phyloP scores from a whole-genome alignment of 202 grass and related monocot species.

The Carex sylvatica region DNA sequence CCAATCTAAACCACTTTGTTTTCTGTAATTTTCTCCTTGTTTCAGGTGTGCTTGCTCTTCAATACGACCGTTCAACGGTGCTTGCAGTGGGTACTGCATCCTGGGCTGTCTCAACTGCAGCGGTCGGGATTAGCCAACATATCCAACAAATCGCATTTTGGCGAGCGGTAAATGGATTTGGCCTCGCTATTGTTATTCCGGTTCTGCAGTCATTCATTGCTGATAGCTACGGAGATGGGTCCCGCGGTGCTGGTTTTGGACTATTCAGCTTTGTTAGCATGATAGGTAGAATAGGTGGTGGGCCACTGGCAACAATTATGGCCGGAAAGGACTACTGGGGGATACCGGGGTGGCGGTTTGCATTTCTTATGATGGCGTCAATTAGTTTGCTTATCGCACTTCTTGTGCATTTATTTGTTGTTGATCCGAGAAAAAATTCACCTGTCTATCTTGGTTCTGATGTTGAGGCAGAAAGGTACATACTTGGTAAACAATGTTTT shows the following conservation, averaged over 20 bases:
- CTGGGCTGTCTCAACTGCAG: constrained; percentile 83
- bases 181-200: constrained; percentile 93
- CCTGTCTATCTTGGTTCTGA: constrained; percentile 37
- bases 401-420: constrained; percentile 77
- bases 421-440: constrained; percentile 67
- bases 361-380: constrained; percentile 77
- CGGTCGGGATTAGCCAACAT: constrained; percentile 72
- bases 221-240: constrained; percentile 84
- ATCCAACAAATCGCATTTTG: constrained; percentile 79
- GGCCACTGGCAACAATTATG: constrained; percentile 84
- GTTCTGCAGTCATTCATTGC: constrained; percentile 92
- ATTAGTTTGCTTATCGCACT: constrained; percentile 75
- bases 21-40: constrained; percentile 5
- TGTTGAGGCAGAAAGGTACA: constrained; percentile 64
- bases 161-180: constrained; percentile 87
- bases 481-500: not conserved
- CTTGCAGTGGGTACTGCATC: constrained; percentile 77
- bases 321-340: constrained; percentile 71
- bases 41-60: constrained; percentile 60
- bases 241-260: constrained; percentile 77
- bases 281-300: constrained; percentile 81
- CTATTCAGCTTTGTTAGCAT: constrained; percentile 77
- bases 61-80: constrained; percentile 76
- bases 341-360: constrained; percentile 90
- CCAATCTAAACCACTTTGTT: not conserved